Base-by-base conservation (phyloP, 176 grass and related monocot species). In the Themeda triandra region DNA sequence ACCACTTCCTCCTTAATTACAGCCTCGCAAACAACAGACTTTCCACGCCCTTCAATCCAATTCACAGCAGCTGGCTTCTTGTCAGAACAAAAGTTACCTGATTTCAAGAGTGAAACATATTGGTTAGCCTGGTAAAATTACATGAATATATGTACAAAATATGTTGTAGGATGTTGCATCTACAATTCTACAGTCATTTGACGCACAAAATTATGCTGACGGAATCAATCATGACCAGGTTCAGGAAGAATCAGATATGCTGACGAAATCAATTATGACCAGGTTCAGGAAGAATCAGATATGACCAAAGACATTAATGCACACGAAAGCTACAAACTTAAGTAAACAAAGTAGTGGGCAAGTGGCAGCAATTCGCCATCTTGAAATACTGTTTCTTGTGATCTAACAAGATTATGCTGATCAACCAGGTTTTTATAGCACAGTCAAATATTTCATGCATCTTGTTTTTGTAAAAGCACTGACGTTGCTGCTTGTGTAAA, bases 11-110 rank as follows among this genome's bases (percentile, higher is more conserved):
- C 96, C 83, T 88, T 96, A 81, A 99, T 99, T 56, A 92, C 76
- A 27, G 91, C 96, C 63, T 99, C 96, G 63, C 96, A 99, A 76
- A 99, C 89, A 13, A 99, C 93, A 25, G 96, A 99, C 54, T 96
- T 99, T 58, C 96, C 96, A 33, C 96, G 89, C 30, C 96, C 96
- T 86, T 99, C 88, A 25, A 96, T 96, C 96, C 96, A 99, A 87
- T 99, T 99, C 41, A 99, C 88, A 3, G 96, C 89, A 68, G 96
- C 89, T 32, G 96, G 86, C 51, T 99, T 99, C 84, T 99, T 99
- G 75, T 99, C 96, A 33, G 93, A 92, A 66, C 93, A 99, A 65
- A 91, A 99, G 66, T 99, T 99, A 71, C 96, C 96, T 99, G 84
- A 68, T 79, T 71, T 69, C 56, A 83, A 28, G 36, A 73, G 41